Evolutionary conservation across 2,329 filamentous ascomycete genomes (phyloP).

Genomic region (Pestalotiopsis sp.): DNA sequence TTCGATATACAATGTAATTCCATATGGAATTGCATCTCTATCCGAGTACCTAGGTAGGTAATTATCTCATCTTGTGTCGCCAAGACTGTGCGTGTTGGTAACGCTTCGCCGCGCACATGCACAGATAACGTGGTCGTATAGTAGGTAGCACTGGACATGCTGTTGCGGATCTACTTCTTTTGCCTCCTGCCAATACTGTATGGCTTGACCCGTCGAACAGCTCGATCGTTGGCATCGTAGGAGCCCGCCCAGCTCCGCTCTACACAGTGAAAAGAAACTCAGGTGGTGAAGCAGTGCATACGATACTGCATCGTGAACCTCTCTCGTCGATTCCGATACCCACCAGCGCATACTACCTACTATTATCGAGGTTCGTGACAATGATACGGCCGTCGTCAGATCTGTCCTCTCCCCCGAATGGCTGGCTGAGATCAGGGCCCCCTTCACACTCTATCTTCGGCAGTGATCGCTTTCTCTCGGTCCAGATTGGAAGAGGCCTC

Average conservation of each 20-base stretch:
- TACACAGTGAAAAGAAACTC: neutral
- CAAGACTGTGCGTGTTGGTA: neutral
- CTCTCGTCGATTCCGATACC: neutral
- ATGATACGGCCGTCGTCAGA: neutral
- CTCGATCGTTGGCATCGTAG: neutral
- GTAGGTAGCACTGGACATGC: neutral
- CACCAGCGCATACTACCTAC: neutral
- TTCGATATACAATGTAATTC: neutral
- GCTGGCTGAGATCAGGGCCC: neutral
- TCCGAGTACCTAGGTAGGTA: neutral
- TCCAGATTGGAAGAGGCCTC: neutral
- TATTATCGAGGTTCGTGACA: neutral
- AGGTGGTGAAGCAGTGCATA: neutral
- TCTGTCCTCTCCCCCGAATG: neutral
- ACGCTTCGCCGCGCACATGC: neutral
- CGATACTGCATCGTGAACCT: neutral
- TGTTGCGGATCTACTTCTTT: neutral
- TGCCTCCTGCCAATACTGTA: slow-evolving; percentile 10
- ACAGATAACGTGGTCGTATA: neutral
- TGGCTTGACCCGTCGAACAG: neutral
- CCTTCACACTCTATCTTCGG: neutral
- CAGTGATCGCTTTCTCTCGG: neutral
- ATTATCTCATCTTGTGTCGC: neutral
- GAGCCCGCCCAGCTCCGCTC: neutral
- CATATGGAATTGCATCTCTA: neutral